phyloP scores from a whole-genome alignment of 768 basidiomycete species.

The Vararia minispora region DNA sequence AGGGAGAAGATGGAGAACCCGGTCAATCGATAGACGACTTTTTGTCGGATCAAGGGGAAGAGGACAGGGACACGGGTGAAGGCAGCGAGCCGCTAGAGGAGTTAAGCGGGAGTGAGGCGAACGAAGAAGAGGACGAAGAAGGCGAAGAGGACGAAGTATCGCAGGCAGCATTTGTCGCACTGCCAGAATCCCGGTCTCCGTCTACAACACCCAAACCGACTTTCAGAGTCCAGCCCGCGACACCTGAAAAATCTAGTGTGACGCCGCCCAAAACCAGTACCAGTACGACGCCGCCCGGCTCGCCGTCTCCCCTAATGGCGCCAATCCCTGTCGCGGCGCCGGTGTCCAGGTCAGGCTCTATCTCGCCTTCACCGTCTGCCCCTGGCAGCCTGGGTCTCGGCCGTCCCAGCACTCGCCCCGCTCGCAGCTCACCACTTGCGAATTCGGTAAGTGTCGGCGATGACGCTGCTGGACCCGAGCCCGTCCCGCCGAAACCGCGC shows the following conservation, averaged over 20 bases:
- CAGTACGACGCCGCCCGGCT: conserved; percentile 55
- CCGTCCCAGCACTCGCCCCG: conserved; percentile 52
- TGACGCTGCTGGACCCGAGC: conserved; percentile 7
- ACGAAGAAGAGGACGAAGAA: conserved; percentile 19
- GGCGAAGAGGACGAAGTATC: conserved; percentile 22
- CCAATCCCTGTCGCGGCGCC: conserved; percentile 16
- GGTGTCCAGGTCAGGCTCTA: conserved; percentile 21
- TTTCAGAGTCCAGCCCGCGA: not conserved
- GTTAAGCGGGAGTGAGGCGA: conserved; percentile 14
- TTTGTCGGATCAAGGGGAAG: conserved; percentile 16
- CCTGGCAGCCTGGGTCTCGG: conserved; percentile 44
- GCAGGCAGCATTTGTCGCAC: conserved; percentile 21
- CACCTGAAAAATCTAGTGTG: conserved; percentile 24
- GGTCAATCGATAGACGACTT: conserved; percentile 13
- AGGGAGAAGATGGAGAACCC: conserved; percentile 11
- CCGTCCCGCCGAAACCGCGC: conserved; percentile 20
- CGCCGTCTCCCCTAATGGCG: conserved; percentile 42
- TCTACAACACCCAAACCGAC: conserved; percentile 45
- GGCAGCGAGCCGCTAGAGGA: conserved; percentile 6
- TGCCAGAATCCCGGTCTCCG: conserved; percentile 36
- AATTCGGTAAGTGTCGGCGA: conserved; percentile 22
- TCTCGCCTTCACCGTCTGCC: conserved; percentile 28
- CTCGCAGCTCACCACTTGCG: conserved; percentile 71
- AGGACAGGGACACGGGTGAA: conserved; percentile 24
- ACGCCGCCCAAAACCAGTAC: too few relatives aligned